Evolutionary conservation across 345 rosid genomes (phyloP), one percentile per base, ranked within the genome.

Genomic region (Firmiana major): DNA sequence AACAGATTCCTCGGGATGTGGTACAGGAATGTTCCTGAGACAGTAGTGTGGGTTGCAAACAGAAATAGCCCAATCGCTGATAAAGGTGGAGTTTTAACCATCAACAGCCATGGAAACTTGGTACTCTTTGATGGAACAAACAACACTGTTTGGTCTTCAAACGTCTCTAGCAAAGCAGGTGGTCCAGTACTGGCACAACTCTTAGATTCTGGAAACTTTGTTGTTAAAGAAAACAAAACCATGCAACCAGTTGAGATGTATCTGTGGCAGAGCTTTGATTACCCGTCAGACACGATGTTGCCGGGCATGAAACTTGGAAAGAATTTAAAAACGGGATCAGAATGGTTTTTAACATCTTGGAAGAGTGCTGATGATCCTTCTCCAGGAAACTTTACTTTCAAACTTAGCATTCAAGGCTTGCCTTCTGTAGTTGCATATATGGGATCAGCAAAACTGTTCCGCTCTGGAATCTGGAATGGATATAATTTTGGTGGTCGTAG

Each of bases 381-480:
- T 0, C 34, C 34, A 31, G 34, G 34, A 31, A 31, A 31, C 34
- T 31, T 31, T 31, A 31, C 3, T 31, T 31, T 2, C 34, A 31
- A 31, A 31, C 34, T 31, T 0, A 31, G 34, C 34, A 0, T 31
- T 31, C 34, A 31, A 31, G 34, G 34, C 34, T 31, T 31, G 34
- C 34, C 34, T 31, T 31, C 0, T 31, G 1, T 31, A 31, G 34
- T 31, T 31, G 1, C 3, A 1, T 31, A 31, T 31, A 1, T 24
- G 70, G 86, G 81, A 48, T 78, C 83, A 1, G 16, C 5, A 6
- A 62, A 36, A 8, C 26, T 21, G 24, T 43, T 6, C 36, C 77
- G 88, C 42, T 79, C 21, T 0, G 87, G 90, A 6, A 80, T 85
- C 3, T 87, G 88, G 86, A 46, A 79, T 63, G 85, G 84, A 15